Evolutionary conservation across 2,329 filamentous ascomycete species (phyloP), one percentile per base, ranked within the genome.

Genomic region (Stemphylium vesicarium): DNA sequence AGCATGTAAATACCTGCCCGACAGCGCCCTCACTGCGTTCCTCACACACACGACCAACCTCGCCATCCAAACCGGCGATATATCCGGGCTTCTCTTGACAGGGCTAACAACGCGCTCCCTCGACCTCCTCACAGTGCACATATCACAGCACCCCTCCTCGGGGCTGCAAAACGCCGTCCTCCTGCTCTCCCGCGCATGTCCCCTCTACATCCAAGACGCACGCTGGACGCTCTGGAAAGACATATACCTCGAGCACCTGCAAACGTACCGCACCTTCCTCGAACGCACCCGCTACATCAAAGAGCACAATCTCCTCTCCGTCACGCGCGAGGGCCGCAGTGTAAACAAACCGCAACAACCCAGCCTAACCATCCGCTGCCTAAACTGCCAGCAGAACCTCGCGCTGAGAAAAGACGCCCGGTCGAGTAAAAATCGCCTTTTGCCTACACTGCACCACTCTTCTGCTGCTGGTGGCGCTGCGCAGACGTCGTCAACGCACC

Each of bases 111-210:
- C 91, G 61, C 80, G 81, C 48, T 81, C 88, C 46, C 86, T 93
- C 53, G 88, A 92, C 69, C 85, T 95, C 15, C 84, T 94, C 56
- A 88, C 90, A 57, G 85, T 85, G 45, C 92, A 92, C 73, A 83
- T 95, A 40, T 82, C 88, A 64, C 89, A 88, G 63, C 92, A 89
- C 71, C 83, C 87, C 12, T 32, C 37, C 68, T 36, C 58, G 0
- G 91, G 94, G 72, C 82, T 91, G 20, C 91, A 96, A 76, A 92
- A 90, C 1, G 89, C 90, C 1, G 88, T 90, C 0, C 80, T 95
- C 2, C 84, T 91, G 56, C 84, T 90, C 53, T 88, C 88, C 11
- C 87, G 90, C 71, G 89, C 88, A 62, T 85, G 87, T 52, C 91
- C 91, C 0, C 83, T 86, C 8, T 94, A 91, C 74, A 87, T 94